Evolutionary conservation across 495 filamentous ascomycete species (phyloP).

Genomic region (Daldinia concentrica): DNA sequence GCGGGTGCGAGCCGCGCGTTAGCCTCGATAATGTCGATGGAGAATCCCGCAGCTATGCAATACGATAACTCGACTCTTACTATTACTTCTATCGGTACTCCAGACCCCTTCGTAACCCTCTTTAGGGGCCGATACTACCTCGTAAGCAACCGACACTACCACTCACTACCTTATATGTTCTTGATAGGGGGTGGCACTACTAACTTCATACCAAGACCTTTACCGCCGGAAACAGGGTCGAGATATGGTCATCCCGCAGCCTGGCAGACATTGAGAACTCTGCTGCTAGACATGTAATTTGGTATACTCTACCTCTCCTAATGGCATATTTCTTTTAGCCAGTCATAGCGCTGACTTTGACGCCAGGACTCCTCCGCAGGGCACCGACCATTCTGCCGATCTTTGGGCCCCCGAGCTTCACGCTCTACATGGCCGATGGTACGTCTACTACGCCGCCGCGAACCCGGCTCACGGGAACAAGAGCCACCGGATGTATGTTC

Average conservation of each 20-base stretch:
- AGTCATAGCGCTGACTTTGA: constrained; percentile 6
- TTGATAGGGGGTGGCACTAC: background rate
- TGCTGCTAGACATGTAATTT: constrained; percentile 43
- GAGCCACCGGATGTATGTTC: constrained; percentile 48
- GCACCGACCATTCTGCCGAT: constrained; percentile 46
- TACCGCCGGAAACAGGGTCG: constrained; percentile 46
- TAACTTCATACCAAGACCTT: constrained; percentile 41
- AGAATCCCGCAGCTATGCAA: constrained; percentile 34
- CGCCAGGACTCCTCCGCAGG: constrained; percentile 43
- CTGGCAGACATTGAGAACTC: constrained; percentile 44
- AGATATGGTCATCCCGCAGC: constrained; percentile 47
- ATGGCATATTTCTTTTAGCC: background rate
- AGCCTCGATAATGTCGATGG: constrained; percentile 31
- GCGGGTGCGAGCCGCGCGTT: constrained; percentile 37
- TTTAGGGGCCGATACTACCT: constrained; percentile 44
- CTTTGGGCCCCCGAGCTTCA: constrained; percentile 50
- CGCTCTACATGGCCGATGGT: constrained; percentile 45
- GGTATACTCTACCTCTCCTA: constrained; percentile 23
- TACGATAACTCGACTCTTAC: constrained; percentile 47
- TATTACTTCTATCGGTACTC: constrained; percentile 43
- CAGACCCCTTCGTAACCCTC: constrained; percentile 44
- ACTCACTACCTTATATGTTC: background rate
- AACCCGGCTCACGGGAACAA: constrained; percentile 41
- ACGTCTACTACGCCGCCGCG: constrained; percentile 47
- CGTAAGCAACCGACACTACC: constrained; percentile 19